phyloP scores from a whole-genome alignment of 371 early-diverging fungal species.

The Rhizopus arrhizus region DNA sequence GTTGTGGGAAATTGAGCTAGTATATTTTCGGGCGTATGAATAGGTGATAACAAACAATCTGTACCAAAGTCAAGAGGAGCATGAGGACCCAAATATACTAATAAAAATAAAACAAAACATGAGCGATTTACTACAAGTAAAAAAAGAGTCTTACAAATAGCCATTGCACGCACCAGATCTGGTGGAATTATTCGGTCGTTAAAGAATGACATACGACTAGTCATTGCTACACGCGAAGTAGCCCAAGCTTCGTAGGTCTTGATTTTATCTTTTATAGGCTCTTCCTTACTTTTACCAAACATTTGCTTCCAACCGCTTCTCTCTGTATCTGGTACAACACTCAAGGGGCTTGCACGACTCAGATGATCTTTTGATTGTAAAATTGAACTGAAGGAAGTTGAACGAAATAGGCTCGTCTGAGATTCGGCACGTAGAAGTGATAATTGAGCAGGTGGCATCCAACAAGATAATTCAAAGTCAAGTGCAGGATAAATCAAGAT shows the following conservation, averaged over 20 bases:
- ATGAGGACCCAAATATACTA: constrained; percentile 87
- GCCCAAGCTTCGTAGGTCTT: constrained; percentile 41
- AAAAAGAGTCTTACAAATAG: constrained; percentile 59
- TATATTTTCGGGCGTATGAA: constrained; percentile 83
- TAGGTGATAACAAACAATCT: constrained; percentile 88
- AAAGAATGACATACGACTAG: constrained; percentile 84
- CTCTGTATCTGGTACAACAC: constrained; percentile 57
- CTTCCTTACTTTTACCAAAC: constrained; percentile 18
- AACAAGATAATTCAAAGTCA: constrained; percentile 86
- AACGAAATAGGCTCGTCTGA: constrained; percentile 55
- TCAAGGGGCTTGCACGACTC: constrained; percentile 57
- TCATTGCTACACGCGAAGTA: constrained; percentile 71
- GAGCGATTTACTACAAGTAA: background rate
- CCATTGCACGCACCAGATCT: constrained; percentile 90
- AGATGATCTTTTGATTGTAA: constrained; percentile 61
- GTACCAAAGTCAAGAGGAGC: constrained; percentile 74
- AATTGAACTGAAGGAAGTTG: constrained; percentile 56
- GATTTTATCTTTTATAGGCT: constrained; percentile 17
- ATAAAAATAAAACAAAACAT: background rate
- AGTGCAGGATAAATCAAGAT: constrained; percentile 89
- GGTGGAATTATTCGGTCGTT: constrained; percentile 81
- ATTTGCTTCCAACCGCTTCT: constrained; percentile 39
- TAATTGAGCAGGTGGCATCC: constrained; percentile 80
- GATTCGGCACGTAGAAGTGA: constrained; percentile 54
- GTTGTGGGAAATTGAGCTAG: constrained; percentile 89